These are phyloP conservation scores for Heritiera fomes DNA, from an alignment of 345 rosid genomes.

Conservation along the genomic window DNA sequence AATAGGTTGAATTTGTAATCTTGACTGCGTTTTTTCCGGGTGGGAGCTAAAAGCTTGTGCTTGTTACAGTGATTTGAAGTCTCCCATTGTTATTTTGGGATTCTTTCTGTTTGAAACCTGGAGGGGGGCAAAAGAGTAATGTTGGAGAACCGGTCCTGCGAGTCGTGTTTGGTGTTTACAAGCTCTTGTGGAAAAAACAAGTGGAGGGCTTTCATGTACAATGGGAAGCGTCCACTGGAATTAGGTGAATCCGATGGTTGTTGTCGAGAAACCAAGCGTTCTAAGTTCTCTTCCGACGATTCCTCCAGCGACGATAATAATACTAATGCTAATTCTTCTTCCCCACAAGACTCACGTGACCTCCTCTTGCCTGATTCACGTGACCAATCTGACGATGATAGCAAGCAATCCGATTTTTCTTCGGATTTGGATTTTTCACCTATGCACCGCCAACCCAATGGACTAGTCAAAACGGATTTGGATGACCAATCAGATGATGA, in stretches of 20 bases:
- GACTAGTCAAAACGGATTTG: not conserved
- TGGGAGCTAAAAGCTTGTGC: not conserved
- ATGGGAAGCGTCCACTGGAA: conserved; percentile 55
- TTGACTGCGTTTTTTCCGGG: conserved; percentile 10
- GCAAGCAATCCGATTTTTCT: conserved; percentile 3
- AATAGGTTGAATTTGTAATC: conserved; percentile 18
- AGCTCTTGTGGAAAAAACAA: conserved; percentile 63
- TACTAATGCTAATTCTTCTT: not conserved
- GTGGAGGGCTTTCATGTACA: conserved; percentile 71
- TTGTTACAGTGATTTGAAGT: conserved; percentile 12
- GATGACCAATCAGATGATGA: conserved; percentile 11
- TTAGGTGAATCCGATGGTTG: conserved; percentile 37
- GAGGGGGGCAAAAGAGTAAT: conserved; percentile 45
- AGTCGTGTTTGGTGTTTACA: conserved; percentile 59
- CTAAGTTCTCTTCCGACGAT: conserved; percentile 26
- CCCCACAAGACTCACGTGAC: conserved; percentile 10
- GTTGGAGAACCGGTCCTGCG: conserved; percentile 70
- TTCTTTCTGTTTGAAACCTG: conserved; percentile 20
- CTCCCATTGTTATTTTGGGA: conserved; percentile 5
- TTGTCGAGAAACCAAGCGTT: conserved; percentile 35
- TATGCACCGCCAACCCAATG: not conserved
- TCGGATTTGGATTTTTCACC: conserved; percentile 1
- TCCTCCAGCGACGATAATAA: conserved; percentile 16
- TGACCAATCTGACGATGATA: conserved; percentile 18
- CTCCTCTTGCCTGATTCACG: not conserved